Conservation (phyloP, 306 rosid species). For the Fragaria iinumae region DNA sequence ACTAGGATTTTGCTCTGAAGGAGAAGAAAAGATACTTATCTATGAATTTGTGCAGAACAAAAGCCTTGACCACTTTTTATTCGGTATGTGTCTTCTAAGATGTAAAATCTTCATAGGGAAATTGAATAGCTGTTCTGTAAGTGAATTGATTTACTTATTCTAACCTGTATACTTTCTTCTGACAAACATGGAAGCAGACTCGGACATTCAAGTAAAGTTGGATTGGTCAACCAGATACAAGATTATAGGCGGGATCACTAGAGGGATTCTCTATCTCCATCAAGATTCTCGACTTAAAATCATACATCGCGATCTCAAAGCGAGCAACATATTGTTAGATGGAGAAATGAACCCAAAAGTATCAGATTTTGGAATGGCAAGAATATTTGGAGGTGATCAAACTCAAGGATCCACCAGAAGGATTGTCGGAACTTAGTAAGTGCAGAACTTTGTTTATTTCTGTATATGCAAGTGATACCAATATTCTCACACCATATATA, state of each 20-base stretch:
- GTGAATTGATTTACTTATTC: background rate
- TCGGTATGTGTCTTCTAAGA: background rate
- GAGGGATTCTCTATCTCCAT: constrained; percentile 34
- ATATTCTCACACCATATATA: background rate
- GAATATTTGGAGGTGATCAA: constrained; percentile 25
- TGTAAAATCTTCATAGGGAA: too few species aligned
- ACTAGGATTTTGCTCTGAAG: background rate
- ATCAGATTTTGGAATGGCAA: constrained; percentile 37
- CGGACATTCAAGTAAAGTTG: constrained; percentile 2
- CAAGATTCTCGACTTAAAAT: constrained; percentile 37
- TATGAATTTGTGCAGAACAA: constrained; percentile 4
- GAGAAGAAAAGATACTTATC: background rate
- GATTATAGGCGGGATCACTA: constrained; percentile 28
- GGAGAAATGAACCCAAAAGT: constrained; percentile 32
- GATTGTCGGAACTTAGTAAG: constrained; percentile 26
- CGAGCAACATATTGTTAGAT: constrained; percentile 35
- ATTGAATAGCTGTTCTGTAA: background rate
- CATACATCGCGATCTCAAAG: constrained; percentile 41
- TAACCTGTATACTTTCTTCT: background rate
- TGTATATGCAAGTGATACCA: background rate
- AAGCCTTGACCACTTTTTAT: constrained; percentile 1
- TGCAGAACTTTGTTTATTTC: background rate
- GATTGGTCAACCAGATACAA: constrained; percentile 33
- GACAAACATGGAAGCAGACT: background rate
- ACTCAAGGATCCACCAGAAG: constrained; percentile 22